A percentile compares a stretch with the other conserved stretches of the same genome.
phyloP scores from a whole-genome alignment of 257 asterid species.

The Ballota nigra region DNA sequence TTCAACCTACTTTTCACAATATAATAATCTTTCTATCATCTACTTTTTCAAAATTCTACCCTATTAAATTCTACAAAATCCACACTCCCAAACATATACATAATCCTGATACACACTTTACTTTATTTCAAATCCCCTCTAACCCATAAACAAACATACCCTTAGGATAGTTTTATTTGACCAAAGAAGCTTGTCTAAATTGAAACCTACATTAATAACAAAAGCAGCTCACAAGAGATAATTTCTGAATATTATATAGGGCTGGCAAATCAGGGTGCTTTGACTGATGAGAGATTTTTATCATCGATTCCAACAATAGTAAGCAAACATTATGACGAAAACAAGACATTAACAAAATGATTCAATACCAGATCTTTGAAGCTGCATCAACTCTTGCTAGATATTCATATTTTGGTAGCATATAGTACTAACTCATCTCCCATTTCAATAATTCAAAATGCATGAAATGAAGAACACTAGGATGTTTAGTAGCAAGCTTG shows the following conservation, averaged over 20 bases:
- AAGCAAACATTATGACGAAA: neutral
- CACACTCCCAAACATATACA: too few relatives aligned
- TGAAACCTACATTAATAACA: neutral
- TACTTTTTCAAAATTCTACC: too few relatives aligned
- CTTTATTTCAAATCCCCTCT: too few relatives aligned
- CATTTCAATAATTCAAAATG: neutral
- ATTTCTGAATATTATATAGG: neutral
- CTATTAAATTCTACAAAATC: too few relatives aligned
- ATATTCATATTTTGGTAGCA: neutral
- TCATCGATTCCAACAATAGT: neutral
- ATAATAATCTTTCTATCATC: too few relatives aligned
- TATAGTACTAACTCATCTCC: neutral
- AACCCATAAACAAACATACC: too few relatives aligned
- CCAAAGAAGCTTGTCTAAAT: too few relatives aligned
- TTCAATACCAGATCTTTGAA: constrained; percentile 2
- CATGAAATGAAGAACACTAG: too few relatives aligned
- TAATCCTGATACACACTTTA: too few relatives aligned
- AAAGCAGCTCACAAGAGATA: neutral
- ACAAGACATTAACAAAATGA: too few relatives aligned
- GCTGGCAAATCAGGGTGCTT: neutral
- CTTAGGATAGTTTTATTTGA: too few relatives aligned
- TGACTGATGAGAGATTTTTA: neutral
- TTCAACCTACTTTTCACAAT: too few relatives aligned
- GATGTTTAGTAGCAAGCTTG: constrained; percentile 15
- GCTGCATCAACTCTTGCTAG: neutral